Conservation (phyloP, 805 yeast species). For the Henningerozyma blattae region DNA sequence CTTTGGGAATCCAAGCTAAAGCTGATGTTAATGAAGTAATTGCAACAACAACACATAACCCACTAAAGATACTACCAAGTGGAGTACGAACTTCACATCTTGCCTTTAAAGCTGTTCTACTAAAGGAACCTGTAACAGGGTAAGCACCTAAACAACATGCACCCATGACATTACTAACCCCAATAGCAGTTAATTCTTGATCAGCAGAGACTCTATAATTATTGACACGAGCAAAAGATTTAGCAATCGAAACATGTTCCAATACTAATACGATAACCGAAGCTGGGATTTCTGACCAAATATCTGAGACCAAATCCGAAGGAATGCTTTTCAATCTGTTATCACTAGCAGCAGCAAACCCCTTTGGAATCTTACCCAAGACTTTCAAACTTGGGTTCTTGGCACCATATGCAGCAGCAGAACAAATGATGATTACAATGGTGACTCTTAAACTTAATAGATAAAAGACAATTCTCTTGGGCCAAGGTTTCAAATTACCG, state of each 20-base stretch:
- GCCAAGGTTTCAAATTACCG: slow-evolving; percentile 1
- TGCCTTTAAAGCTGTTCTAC: slow-evolving; percentile 87
- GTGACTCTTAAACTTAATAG: slow-evolving; percentile 70
- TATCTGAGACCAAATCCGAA: slow-evolving; percentile 38
- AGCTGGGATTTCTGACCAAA: slow-evolving; percentile 77
- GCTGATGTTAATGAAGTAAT: slow-evolving; percentile 73
- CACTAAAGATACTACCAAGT: slow-evolving; percentile 82
- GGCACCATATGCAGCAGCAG: slow-evolving; percentile 72
- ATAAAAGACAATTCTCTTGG: slow-evolving; percentile 35
- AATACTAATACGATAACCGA: slow-evolving; percentile 70
- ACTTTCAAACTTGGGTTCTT: slow-evolving; percentile 34
- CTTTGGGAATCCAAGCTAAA: slow-evolving; percentile 83
- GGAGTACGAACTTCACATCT: slow-evolving; percentile 96
- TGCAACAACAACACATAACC: slow-evolving; percentile 78
- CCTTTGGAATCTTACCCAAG: slow-evolving; percentile 73
- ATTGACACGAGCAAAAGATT: slow-evolving; percentile 85
- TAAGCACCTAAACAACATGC: slow-evolving; percentile 88
- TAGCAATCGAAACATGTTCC: slow-evolving; percentile 89
- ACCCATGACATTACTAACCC: slow-evolving; percentile 81
- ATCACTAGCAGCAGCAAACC: too few relatives aligned
- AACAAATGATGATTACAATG: slow-evolving; percentile 66
- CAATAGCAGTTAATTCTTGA: slow-evolving; percentile 90
- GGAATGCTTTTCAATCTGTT: slow-evolving; percentile 52
- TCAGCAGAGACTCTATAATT: slow-evolving; percentile 86
- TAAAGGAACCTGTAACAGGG: slow-evolving; percentile 93